Base-by-base conservation (phyloP, 225 moss, liverwort and hornwort species). In the Rhytidiadelphus loreus region DNA sequence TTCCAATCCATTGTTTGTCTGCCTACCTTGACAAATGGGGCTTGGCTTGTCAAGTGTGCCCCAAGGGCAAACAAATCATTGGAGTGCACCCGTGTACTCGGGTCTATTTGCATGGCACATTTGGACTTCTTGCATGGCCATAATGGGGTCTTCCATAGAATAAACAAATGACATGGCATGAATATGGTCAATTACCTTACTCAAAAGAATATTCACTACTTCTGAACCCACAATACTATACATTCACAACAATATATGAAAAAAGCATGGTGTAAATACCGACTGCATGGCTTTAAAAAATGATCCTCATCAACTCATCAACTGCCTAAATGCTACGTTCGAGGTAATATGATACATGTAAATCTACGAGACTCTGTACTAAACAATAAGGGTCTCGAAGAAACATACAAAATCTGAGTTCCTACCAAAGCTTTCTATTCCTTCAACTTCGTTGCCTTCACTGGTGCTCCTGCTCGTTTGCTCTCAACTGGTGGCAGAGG, bases 331-430 rank as follows among this genome's bases (percentile, higher is more conserved):
- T 62, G 69, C 66, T 86, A 81, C 46, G 69, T 61, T 86, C 32
- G 73, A 81, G 80, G n/a, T 48, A 48, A 69, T 88, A 90, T 90
- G 73, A 81, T 90, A 90, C 92, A 92, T 56, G 87, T 6, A 85
- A 63, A 84, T 85, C 87, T 84, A 81, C 81, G 81, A 87, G 57
- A 30, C 92, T 81, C 56, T 80, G 73, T 78, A 57, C 48, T 79
- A 50, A 48, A 85, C 39, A 69, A 33, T 60, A 69, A 80, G 58
- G 80, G 81, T 77, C 81, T 87, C 81, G 33, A 57, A 89, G 81
- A 88, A 83, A 85, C 83, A 65, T 83, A 87, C 60, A 88, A 16
- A 88, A 75, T 43, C 58, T 28, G 62, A 58, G 69, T 60, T 58
- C 72, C 37, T 74, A 66, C 43, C 26, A 53, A 68, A 62, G 56